These are phyloP conservation scores for Malassezia restricta DNA, from an alignment of 1,284 basidiomycete genomes.

Conservation along the genomic window DNA sequence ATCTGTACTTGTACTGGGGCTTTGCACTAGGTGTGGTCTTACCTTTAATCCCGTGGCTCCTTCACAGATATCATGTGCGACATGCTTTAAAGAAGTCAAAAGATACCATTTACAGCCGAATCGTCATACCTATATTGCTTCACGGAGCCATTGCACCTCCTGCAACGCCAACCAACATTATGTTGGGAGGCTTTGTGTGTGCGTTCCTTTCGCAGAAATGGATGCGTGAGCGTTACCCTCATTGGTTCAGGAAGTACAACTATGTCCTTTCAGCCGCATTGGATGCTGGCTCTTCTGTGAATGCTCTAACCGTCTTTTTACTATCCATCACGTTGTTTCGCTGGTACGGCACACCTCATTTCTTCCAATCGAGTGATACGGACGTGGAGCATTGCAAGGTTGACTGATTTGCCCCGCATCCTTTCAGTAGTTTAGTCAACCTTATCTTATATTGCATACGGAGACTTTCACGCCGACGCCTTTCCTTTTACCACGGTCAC, in stretches of 20 bases:
- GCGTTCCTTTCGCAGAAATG: conserved; percentile 47
- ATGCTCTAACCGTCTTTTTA: conserved; percentile 49
- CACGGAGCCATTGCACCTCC: conserved; percentile 47
- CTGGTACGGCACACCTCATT: conserved; percentile 22
- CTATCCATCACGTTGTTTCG: conserved; percentile 37
- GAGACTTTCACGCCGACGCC: too few species aligned
- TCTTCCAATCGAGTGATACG: background rate
- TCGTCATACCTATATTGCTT: conserved; percentile 51
- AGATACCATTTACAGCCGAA: conserved; percentile 28
- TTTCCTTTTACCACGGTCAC: too few species aligned
- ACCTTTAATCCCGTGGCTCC: conserved; percentile 47
- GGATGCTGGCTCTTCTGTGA: conserved; percentile 47
- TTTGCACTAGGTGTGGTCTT: conserved; percentile 49
- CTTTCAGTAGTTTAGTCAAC: background rate
- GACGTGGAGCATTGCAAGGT: conserved; percentile 22
- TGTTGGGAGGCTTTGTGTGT: conserved; percentile 48
- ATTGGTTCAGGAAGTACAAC: conserved; percentile 40
- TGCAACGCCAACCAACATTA: conserved; percentile 50
- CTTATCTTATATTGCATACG: background rate
- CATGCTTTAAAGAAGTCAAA: conserved; percentile 16
- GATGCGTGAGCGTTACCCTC: conserved; percentile 41
- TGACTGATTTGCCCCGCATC: background rate
- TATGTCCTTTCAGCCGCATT: conserved; percentile 47
- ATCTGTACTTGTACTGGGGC: conserved; percentile 46
- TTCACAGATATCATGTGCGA: conserved; percentile 46